Percentiles rank a stretch among this genome's conserved stretches.
Evolutionary conservation across 1,139 yeast species (phyloP).

Genomic region (Saccharomyces hybrid): DNA sequence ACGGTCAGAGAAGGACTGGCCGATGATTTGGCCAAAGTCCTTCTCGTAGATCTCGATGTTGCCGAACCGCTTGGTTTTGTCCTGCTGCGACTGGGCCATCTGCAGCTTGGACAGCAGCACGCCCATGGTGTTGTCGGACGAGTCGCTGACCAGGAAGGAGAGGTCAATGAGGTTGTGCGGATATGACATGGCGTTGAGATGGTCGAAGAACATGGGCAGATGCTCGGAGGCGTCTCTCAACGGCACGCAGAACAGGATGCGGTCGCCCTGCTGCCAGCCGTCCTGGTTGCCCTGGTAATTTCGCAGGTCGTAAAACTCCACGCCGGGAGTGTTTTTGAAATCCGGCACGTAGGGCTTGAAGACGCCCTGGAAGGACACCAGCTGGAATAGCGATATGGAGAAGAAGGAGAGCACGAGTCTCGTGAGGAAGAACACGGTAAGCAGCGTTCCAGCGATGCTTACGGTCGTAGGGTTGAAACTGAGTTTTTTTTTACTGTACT

Average conservation of each 20-base stretch:
- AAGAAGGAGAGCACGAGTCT: constrained; percentile 1
- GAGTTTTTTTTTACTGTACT: neutral
- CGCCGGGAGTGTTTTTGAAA: constrained; percentile 30
- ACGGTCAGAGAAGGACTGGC: constrained; percentile 56
- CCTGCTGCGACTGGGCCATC: constrained; percentile 43
- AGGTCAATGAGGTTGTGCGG: constrained; percentile 60
- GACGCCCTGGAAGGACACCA: neutral
- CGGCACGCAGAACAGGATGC: constrained; percentile 59
- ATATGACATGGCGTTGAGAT: constrained; percentile 51
- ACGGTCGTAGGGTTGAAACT: neutral
- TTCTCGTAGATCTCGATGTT: constrained; percentile 58
- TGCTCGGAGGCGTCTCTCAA: constrained; percentile 63
- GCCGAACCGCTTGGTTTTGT: constrained; percentile 35
- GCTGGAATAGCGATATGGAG: neutral
- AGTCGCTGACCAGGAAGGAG: constrained; percentile 61
- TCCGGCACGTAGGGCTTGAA: constrained; percentile 29
- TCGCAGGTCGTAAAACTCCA: constrained; percentile 47
- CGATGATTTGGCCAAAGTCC: constrained; percentile 63
- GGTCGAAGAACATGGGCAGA: constrained; percentile 56
- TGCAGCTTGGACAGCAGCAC: constrained; percentile 39
- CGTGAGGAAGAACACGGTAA: constrained; percentile 3
- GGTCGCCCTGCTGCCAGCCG: constrained; percentile 53
- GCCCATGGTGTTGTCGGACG: constrained; percentile 49
- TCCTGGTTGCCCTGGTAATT: constrained; percentile 43
- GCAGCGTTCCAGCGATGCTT: constrained; percentile 5